phyloP scores from a whole-genome alignment of 805 yeast genomes.

The Peterozyma xylosa region DNA sequence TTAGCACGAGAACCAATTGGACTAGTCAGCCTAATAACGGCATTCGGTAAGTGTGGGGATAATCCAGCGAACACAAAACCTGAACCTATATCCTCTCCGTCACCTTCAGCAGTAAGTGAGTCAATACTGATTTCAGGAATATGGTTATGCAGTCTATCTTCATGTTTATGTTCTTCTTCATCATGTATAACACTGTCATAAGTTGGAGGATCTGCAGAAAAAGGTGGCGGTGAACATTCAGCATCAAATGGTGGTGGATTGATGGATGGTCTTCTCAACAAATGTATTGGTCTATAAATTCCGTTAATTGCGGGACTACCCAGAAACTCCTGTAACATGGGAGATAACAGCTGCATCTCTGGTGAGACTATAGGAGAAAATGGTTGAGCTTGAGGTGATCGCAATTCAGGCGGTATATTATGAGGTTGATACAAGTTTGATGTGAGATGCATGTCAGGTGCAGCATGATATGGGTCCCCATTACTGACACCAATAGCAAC shows the following conservation, averaged over 20 bases:
- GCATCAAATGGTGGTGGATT: conserved; percentile 62
- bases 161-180: conserved; percentile 19
- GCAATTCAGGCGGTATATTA: conserved; percentile 32
- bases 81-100: conserved; percentile 5
- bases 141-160: conserved; percentile 17
- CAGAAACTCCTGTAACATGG: conserved; percentile 14
- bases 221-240: conserved; percentile 28
- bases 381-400: conserved; percentile 64
- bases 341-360: conserved; percentile 19
- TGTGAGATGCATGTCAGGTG: conserved; percentile 19
- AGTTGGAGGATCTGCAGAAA: conserved; percentile 12
- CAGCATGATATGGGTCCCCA: background rate
- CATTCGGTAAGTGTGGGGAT: conserved; percentile 24
- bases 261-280: conserved; percentile 44
- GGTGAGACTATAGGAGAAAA: conserved; percentile 35
- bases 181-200: conserved; percentile 8
- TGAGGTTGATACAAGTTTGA: conserved; percentile 53
- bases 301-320: conserved; percentile 17
- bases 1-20: conserved; percentile 6
- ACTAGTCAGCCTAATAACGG: conserved; percentile 24
- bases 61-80: conserved; percentile 23
- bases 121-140: conserved; percentile 14
- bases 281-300: conserved; percentile 44
- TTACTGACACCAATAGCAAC: conserved; percentile 5
- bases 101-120: background rate